Evolutionary conservation across 768 basidiomycete species (phyloP).

Genomic region (Candolleomyces efflorescens): DNA sequence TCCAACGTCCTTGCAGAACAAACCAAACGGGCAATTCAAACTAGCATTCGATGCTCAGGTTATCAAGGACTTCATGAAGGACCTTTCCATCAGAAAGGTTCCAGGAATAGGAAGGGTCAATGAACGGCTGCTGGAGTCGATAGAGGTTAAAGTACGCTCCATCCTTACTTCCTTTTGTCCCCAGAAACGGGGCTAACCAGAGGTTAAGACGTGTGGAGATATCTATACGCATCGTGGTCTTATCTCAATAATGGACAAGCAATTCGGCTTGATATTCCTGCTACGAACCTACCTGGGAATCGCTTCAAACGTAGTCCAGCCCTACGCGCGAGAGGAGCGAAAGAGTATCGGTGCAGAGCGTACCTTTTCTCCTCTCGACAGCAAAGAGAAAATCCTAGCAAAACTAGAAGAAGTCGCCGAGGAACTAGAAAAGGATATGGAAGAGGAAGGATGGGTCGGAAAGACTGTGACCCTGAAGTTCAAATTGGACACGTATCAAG

Average conservation of each 20-base stretch:
- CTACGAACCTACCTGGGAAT: constrained; percentile 83
- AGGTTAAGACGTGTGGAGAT: constrained; percentile 79
- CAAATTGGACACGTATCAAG: constrained; percentile 89
- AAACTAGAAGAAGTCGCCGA: constrained; percentile 80
- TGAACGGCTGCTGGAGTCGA: constrained; percentile 80
- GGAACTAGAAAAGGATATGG: constrained; percentile 81
- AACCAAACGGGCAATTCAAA: constrained; percentile 89
- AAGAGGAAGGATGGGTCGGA: constrained; percentile 75
- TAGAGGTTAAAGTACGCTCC: constrained; percentile 71
- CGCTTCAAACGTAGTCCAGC: constrained; percentile 76
- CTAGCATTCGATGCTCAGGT: constrained; percentile 60
- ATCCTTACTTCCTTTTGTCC: neutral
- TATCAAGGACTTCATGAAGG: constrained; percentile 73
- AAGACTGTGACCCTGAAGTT: constrained; percentile 89
- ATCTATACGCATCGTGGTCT: constrained; percentile 72
- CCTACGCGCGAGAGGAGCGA: constrained; percentile 71
- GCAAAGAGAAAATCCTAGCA: constrained; percentile 62
- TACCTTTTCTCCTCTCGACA: constrained; percentile 68
- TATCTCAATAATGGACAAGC: constrained; percentile 81
- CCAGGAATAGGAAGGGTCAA: constrained; percentile 90
- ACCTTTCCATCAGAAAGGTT: constrained; percentile 81
- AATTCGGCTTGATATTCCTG: constrained; percentile 74
- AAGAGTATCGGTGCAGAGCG: constrained; percentile 94
- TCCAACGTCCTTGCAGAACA: constrained; percentile 52
- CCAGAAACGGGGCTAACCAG: constrained; percentile 1